These are phyloP conservation scores for Verticillium isaacii DNA, from an alignment of 2,329 filamentous ascomycete genomes.

Conservation along the genomic window DNA sequence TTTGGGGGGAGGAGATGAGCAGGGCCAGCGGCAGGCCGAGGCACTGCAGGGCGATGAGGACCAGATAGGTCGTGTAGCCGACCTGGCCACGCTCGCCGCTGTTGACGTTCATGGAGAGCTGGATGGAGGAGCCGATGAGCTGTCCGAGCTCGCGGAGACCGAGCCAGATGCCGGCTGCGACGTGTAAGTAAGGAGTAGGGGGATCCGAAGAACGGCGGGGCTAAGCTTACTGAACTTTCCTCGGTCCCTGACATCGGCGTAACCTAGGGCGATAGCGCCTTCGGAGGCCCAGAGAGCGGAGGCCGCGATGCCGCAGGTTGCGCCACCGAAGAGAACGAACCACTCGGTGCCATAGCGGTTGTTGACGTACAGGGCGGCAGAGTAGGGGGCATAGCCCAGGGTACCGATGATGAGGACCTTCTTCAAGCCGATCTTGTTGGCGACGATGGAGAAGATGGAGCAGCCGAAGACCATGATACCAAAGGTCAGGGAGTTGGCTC, in stretches of 20 bases:
- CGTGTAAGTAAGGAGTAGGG: not conserved
- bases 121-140: constrained; percentile 45
- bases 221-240: constrained; percentile 29
- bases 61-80: constrained; percentile 33
- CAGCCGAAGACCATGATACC: constrained; percentile 42
- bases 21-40: constrained; percentile 39
- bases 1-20: constrained; percentile 37
- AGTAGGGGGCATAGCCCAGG: constrained; percentile 37
- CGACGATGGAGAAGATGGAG: constrained; percentile 31
- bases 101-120: constrained; percentile 42
- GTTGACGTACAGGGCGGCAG: constrained; percentile 36
- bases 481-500: constrained; percentile 67
- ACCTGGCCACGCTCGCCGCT: constrained; percentile 38
- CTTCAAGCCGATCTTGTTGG: constrained; percentile 30
- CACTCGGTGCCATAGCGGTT: constrained; percentile 37
- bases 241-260: constrained; percentile 34
- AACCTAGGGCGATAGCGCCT: constrained; percentile 23
- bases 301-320: constrained; percentile 33
- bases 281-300: constrained; percentile 28
- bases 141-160: constrained; percentile 47
- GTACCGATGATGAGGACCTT: constrained; percentile 35
- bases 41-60: constrained; percentile 38
- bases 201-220: not conserved
- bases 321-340: constrained; percentile 37
- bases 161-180: constrained; percentile 44